phyloP scores from a whole-genome alignment of 495 filamentous ascomycete genomes.

The Glonium stellatum region DNA sequence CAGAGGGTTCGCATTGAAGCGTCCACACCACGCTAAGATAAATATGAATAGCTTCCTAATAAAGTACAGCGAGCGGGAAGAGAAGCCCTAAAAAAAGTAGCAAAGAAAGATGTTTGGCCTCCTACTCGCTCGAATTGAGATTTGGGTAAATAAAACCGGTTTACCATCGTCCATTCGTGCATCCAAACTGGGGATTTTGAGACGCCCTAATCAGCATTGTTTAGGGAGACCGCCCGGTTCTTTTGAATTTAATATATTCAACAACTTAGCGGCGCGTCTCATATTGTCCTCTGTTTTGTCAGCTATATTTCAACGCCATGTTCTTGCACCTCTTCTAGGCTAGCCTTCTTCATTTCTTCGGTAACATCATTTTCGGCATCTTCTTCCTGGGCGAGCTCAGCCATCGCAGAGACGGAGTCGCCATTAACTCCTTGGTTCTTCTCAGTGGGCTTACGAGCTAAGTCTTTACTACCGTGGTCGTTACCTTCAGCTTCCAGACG shows the following conservation, averaged over 20 bases:
- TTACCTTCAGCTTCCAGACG: slow-evolving; percentile 51
- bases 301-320: slow-evolving; percentile 14
- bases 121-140: neutral
- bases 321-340: slow-evolving; percentile 46
- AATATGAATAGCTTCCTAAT: neutral
- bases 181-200: neutral
- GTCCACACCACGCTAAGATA: neutral
- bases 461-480: slow-evolving; percentile 35
- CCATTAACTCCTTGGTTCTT: slow-evolving; percentile 48
- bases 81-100: neutral
- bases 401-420: slow-evolving; percentile 41
- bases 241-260: neutral
- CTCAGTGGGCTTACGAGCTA: slow-evolving; percentile 47
- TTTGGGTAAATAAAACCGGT: neutral
- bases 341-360: slow-evolving; percentile 53
- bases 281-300: neutral
- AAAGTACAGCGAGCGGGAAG: neutral
- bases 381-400: slow-evolving; percentile 52
- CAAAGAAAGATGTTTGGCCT: neutral
- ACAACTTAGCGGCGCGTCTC: neutral
- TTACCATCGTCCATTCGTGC: slow-evolving; percentile 1
- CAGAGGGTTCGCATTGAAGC: neutral
- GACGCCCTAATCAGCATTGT: neutral
- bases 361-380: slow-evolving; percentile 51
- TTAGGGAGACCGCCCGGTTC: neutral